Base-by-base conservation (phyloP, 1,284 basidiomycete genomes). In the Ceratobasidium sp. region DNA sequence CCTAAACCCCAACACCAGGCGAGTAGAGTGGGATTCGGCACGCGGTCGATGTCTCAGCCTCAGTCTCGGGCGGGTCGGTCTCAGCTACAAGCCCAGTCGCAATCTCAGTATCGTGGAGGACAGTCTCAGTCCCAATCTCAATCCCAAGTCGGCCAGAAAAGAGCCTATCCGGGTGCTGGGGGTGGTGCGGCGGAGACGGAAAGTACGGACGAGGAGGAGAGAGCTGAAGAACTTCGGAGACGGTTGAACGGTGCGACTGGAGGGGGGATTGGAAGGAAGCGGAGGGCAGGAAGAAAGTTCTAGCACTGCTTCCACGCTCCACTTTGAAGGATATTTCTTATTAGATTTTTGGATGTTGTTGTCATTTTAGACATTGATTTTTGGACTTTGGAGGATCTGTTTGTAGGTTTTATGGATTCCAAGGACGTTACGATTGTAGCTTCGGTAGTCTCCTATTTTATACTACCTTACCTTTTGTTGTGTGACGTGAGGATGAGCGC, bases 141-240 rank as follows among this genome's bases (percentile, higher is more conserved):
- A 23, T 23, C 49, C 8, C 49, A 52, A 21, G 11, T n/a, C n/a
- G 54, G 54, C 28, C 61, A 49, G 16, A 63, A 63, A 35, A 13
- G 46, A 43, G 16, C 44, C 4, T 23, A 23, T 8, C 49, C 61
- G 43, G 61, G 49, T 49, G 47, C n/a, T n/a, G n/a, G n/a, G n/a
- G n/a, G n/a, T n/a, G n/a, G n/a, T n/a, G n/a, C n/a, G n/a, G n/a
- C n/a, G n/a, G n/a, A n/a, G n/a, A n/a, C n/a, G n/a, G n/a, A n/a
- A n/a, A n/a, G n/a, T n/a, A n/a, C 61, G 26, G 61, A 63, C 13
- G 61, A 61, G n/a, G 58, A 63, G 26, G 61, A 63, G 49, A 43
- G 61, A 23, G 43, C 41, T 2, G 41, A 46, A 46, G 61, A 63
- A 23, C 28, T 63, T 5, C 26, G 35, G 14, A 13, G 41, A 30